Percentiles rank a stretch among this genome's conserved stretches.
Evolutionary conservation across 805 yeast genomes (phyloP).

Genomic region (Torulaspora microellipsoides): DNA sequence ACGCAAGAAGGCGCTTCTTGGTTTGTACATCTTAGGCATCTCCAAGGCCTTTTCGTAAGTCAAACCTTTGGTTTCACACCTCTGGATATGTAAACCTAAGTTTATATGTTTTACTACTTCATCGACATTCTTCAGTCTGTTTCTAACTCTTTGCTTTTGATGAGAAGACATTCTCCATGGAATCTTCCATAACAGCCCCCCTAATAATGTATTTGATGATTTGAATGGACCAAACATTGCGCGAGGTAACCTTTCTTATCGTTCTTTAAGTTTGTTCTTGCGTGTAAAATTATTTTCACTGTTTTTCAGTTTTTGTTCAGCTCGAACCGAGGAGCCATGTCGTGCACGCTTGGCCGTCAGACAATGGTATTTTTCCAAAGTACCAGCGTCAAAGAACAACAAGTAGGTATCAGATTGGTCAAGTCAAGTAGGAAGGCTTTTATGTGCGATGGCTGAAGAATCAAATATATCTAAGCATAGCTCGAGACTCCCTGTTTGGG

Average conservation of each 20-base stretch:
- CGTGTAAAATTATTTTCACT: too few relatives aligned
- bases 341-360: neutral
- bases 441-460: conserved; percentile 9
- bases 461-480: conserved; percentile 21
- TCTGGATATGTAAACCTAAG: conserved; percentile 28
- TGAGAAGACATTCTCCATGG: conserved; percentile 74
- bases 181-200: conserved; percentile 49
- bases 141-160: conserved; percentile 81
- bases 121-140: conserved; percentile 80
- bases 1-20: conserved; percentile 27
- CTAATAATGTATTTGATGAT: conserved; percentile 23
- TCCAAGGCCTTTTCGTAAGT: conserved; percentile 19
- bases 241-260: neutral
- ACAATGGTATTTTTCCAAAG: neutral
- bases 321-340: too few relatives aligned
- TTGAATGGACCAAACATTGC: conserved; percentile 34
- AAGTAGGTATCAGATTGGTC: too few relatives aligned
- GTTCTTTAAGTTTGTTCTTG: too few relatives aligned
- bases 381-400: too few relatives aligned
- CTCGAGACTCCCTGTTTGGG: conserved; percentile 61
- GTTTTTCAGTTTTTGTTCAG: too few relatives aligned
- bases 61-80: conserved; percentile 23
- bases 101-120: conserved; percentile 51
- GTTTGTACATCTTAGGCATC: conserved; percentile 19
- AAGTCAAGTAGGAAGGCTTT: neutral